Base-by-base conservation (phyloP, 176 grass and related monocot genomes). In the Rhynchospora tenuis region DNA sequence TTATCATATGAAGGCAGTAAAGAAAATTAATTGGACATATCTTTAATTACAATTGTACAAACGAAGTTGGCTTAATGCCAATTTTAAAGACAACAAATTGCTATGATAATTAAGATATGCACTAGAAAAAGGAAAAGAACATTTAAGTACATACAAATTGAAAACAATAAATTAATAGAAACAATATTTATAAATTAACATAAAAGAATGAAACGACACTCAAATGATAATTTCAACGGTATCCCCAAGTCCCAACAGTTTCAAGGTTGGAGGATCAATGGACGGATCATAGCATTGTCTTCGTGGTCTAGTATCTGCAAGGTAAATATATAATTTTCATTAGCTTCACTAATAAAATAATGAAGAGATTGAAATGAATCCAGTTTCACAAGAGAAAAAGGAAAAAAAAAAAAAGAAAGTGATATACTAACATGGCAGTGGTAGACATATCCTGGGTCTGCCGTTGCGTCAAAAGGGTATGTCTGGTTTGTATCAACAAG, bases 381-480 rank as follows among this genome's bases (percentile, higher is more conserved):
- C 12, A 1, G 63, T 14, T 31, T 44, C 1, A 31, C 15, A 44
- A n/a, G 45, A 4, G 14, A 4, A 19, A 33, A 22, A 23, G 13
- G 22, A 74, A 3, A 61, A 8, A n/a, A 29, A 14, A n/a, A 23
- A 7, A 16, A 74, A 3, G 46, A 8, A 3, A 73, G 29, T 69
- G 16, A 43, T 56, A 17, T 43, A 27, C 86, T 88, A 64, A 94
- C 92, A 46, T 94, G 92, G 63, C 93, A 96, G 13, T 96, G 93
- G 77, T 96, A 96, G 85, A 91, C 90, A 55, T 93, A 96, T 84
- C 93, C 91, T 0, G 93, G 93, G 54, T 91, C 85, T 5, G 87
- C 87, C 61, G 93, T 96, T 17, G 89, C 85, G 64, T 96, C 93
- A 68, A 93, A 96, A 2, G 93, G 93, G 76, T 93, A 96, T 3